Conservation (phyloP, 2,329 filamentous ascomycete species). For the Colletotrichum karsti region DNA sequence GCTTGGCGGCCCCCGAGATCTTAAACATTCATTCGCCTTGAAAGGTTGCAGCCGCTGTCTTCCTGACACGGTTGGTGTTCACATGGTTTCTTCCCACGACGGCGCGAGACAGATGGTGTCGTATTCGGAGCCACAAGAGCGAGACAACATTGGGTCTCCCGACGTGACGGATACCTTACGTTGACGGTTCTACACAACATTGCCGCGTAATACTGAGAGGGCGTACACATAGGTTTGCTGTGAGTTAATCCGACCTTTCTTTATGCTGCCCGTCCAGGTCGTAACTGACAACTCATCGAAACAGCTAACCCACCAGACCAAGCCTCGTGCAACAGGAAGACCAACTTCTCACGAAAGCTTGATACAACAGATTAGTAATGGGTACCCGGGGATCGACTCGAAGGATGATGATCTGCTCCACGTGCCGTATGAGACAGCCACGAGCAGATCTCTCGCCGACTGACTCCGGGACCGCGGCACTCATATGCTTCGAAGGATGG, state of each 20-base stretch:
- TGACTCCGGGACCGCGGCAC: neutral
- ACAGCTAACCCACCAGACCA: neutral
- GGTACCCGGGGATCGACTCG: neutral
- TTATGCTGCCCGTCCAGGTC: neutral
- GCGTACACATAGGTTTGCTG: neutral
- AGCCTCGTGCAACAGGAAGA: neutral
- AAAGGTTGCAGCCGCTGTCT: neutral
- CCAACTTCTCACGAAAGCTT: neutral
- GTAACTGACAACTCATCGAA: neutral
- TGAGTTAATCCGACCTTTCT: neutral
- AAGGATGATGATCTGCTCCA: neutral
- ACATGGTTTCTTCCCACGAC: neutral
- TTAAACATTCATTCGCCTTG: too few relatives aligned
- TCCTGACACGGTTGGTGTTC: neutral
- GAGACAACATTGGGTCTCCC: neutral
- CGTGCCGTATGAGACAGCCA: neutral
- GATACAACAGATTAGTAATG: neutral
- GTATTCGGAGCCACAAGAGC: neutral
- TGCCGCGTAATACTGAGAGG: neutral
- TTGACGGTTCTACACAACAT: constrained; percentile 1
- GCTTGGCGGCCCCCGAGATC: too few relatives aligned
- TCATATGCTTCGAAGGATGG: neutral
- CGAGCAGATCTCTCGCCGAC: constrained; percentile 1
- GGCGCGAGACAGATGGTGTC: neutral
- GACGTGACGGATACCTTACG: neutral